These are phyloP conservation scores for Hansenula sp. DNA, from an alignment of 1,139 yeast species.

Conservation along the genomic window DNA sequence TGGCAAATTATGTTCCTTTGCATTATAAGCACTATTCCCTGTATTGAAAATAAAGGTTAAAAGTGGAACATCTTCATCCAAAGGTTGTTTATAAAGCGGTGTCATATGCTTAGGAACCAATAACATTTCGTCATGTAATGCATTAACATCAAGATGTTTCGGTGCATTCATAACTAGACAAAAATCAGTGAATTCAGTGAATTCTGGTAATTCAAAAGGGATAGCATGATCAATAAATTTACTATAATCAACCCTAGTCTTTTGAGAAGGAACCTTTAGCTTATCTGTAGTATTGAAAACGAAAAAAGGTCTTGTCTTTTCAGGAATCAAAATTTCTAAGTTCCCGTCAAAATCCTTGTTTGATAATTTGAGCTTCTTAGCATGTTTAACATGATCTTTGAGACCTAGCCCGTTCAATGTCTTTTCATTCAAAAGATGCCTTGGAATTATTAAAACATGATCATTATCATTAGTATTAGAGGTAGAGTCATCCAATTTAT, in stretches of 20 bases:
- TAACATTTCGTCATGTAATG: conserved; percentile 14
- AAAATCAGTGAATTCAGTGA: conserved; percentile 30
- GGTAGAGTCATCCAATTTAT: background rate
- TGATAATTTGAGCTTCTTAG: conserved; percentile 13
- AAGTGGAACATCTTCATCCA: conserved; percentile 26
- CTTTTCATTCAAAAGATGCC: conserved; percentile 14
- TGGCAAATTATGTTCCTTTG: conserved; percentile 10
- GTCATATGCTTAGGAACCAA: conserved; percentile 21
- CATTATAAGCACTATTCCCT: conserved; percentile 12
- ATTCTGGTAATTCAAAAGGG: conserved; percentile 35
- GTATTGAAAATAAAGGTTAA: conserved; percentile 33
- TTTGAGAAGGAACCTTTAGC: conserved; percentile 16
- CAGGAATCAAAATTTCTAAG: conserved; percentile 26
- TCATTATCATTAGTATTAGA: conserved; percentile 6
- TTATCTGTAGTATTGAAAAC: conserved; percentile 31
- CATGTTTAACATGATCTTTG: conserved; percentile 11
- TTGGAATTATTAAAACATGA: conserved; percentile 14
- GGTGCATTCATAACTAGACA: conserved; percentile 33
- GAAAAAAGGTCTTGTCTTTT: conserved; percentile 31
- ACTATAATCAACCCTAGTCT: conserved; percentile 20
- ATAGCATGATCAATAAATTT: conserved; percentile 27
- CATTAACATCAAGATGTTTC: conserved; percentile 8
- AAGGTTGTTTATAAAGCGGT: conserved; percentile 20
- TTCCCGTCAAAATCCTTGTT: conserved; percentile 10
- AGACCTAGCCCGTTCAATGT: conserved; percentile 16